phyloP scores from a whole-genome alignment of 352 stramenopile species.

The Phytophthora kernoviae region DNA sequence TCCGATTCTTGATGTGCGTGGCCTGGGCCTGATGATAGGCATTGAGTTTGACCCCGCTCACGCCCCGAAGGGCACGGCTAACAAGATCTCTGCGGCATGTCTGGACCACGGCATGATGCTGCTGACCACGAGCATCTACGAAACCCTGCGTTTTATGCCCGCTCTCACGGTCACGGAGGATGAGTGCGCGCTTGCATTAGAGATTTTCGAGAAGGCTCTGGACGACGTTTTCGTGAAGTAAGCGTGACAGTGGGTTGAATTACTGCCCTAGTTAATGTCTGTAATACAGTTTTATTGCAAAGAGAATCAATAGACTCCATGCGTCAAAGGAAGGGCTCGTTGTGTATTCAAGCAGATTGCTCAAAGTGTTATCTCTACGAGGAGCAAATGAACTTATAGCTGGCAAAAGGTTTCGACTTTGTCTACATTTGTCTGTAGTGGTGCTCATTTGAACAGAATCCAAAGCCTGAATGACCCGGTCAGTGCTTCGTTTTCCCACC shows the following conservation, averaged over 20 bases:
- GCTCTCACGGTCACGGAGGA: conserved; percentile 87
- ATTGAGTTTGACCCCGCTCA: conserved; percentile 87
- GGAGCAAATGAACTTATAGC: too few species aligned
- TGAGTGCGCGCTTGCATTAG: conserved; percentile 62
- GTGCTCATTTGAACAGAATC: too few species aligned
- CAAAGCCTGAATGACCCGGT: too few species aligned
- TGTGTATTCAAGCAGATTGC: too few species aligned
- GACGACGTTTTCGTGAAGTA: conserved; percentile 51
- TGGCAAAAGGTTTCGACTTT: too few species aligned
- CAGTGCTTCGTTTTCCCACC: neutral
- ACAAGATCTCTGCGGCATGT: conserved; percentile 79
- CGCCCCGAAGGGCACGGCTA: conserved; percentile 65
- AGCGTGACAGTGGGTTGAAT: conserved; percentile 5
- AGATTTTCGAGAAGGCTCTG: conserved; percentile 66
- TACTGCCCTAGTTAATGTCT: conserved; percentile 20
- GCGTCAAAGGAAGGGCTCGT: too few species aligned
- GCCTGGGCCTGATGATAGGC: conserved; percentile 93
- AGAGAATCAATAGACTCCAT: neutral
- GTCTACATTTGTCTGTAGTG: too few species aligned
- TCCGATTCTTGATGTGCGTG: conserved; percentile 87
- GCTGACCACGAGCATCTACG: conserved; percentile 91
- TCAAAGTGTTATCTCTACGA: too few species aligned
- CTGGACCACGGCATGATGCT: conserved; percentile 90
- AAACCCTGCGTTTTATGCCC: conserved; percentile 94
- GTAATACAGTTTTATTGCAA: conserved; percentile 4